phyloP scores from a whole-genome alignment of 164 flowering plant genomes.

The Litsea cubeba region DNA sequence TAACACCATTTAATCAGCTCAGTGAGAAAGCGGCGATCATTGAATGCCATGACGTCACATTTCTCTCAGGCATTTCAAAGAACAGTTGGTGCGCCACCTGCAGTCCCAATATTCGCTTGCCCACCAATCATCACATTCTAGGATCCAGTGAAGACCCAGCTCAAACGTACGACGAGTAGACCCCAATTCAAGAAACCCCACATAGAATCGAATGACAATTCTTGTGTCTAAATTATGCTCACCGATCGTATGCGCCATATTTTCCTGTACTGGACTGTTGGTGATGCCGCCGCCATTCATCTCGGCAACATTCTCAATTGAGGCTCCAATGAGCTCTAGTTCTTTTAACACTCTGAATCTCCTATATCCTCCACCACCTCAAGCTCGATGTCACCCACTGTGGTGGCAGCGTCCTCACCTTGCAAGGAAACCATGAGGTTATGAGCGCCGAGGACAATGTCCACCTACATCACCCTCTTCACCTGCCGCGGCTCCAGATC shows the following conservation, averaged over 20 bases:
- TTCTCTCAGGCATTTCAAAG: conserved; percentile 32
- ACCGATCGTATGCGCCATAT: no score
- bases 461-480: conserved; percentile 42
- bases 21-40: conserved; percentile 34
- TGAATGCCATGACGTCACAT: conserved; percentile 32
- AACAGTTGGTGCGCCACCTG: conserved; percentile 25
- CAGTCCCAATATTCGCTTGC: no score
- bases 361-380: conserved; percentile 50
- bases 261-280: conserved; percentile 57
- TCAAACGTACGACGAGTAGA: no score
- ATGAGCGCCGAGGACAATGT: conserved; percentile 84
- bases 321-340: conserved; percentile 75
- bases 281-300: conserved; percentile 71
- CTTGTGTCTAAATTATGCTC: no score
- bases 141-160: no score
- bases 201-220: no score
- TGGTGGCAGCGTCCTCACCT: conserved; percentile 33
- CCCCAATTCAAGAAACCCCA: no score
- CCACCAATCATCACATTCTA: no score
- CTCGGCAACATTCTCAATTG: conserved; percentile 90
- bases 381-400: conserved; percentile 47
- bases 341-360: not conserved
- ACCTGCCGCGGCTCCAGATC: conserved; percentile 47
- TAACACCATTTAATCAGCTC: conserved; percentile 32
- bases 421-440: conserved; percentile 92